These are phyloP conservation scores for thale cress (Arabidopsis thaliana) DNA, from an alignment of 345 rosid species.

Conservation along the genomic window DNA sequence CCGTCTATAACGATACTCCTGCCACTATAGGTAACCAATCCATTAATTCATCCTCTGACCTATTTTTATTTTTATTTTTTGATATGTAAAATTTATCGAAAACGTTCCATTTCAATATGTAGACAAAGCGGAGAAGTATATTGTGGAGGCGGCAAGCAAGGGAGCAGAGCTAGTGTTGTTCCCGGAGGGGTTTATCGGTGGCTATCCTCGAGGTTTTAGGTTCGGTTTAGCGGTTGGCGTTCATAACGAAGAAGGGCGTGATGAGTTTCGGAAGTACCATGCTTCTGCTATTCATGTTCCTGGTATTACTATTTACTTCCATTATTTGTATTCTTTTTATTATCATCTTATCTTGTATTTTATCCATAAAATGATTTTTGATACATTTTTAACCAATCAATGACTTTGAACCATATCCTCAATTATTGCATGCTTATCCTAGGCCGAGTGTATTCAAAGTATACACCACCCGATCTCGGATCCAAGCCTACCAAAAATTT, in stretches of 20 bases:
- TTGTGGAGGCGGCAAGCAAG: constrained; percentile 74
- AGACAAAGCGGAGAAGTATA: constrained; percentile 63
- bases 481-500: neutral
- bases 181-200: constrained; percentile 86
- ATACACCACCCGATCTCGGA: neutral
- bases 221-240: constrained; percentile 72
- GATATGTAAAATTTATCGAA: neutral
- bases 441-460: neutral
- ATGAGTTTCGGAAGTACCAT: constrained; percentile 81
- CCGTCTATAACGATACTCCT: constrained; percentile 77
- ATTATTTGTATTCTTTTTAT: too few relatives aligned
- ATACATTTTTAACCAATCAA: neutral
- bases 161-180: constrained; percentile 79
- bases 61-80: neutral
- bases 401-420: neutral
- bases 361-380: neutral
- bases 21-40: constrained; percentile 54
- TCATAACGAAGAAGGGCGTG: constrained; percentile 69
- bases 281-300: constrained; percentile 68
- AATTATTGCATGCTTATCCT: neutral
- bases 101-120: neutral
- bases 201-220: constrained; percentile 82
- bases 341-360: neutral
- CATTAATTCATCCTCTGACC: neutral
- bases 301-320: neutral